phyloP scores from a whole-genome alignment of 1,139 yeast species.

The Arxiozyma slooffiae region DNA sequence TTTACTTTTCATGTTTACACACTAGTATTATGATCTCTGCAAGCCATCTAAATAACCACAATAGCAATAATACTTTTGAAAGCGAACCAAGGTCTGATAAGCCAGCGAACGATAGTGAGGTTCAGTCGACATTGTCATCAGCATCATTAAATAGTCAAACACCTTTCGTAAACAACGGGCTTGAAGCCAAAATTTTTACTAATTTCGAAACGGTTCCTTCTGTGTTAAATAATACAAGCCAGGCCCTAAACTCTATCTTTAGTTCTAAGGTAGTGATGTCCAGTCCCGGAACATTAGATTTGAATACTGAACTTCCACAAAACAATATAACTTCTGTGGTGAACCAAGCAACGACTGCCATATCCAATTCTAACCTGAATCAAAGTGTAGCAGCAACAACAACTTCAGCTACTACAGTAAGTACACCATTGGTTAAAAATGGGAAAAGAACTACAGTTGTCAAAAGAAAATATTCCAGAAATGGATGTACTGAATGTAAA shows the following conservation, averaged over 20 bases:
- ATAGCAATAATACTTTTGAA: not conserved
- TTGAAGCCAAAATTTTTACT: constrained; percentile 3
- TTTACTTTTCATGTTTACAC: not conserved
- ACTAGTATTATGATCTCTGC: not conserved
- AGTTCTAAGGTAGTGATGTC: constrained; percentile 6
- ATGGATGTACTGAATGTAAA: constrained; percentile 37
- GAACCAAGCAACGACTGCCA: not conserved
- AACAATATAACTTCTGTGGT: not conserved
- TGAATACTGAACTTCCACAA: constrained; percentile 1
- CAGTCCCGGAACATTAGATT: constrained; percentile 2
- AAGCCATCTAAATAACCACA: not conserved
- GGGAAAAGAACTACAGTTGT: constrained; percentile 9
- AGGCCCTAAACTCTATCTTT: constrained; percentile 3
- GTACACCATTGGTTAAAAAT: not conserved
- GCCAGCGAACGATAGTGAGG: constrained; percentile 8
- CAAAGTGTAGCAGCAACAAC: not conserved
- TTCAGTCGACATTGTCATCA: constrained; percentile 13
- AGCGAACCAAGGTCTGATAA: not conserved
- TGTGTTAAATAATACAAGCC: constrained; percentile 7
- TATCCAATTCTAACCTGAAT: not conserved
- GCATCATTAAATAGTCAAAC: constrained; percentile 15
- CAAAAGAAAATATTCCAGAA: constrained; percentile 29
- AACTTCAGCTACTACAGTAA: not conserved
- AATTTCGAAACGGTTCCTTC: constrained; percentile 8
- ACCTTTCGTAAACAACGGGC: constrained; percentile 6